phyloP scores from a whole-genome alignment of 176 grass and related monocot genomes.

The Chloris gayana region DNA sequence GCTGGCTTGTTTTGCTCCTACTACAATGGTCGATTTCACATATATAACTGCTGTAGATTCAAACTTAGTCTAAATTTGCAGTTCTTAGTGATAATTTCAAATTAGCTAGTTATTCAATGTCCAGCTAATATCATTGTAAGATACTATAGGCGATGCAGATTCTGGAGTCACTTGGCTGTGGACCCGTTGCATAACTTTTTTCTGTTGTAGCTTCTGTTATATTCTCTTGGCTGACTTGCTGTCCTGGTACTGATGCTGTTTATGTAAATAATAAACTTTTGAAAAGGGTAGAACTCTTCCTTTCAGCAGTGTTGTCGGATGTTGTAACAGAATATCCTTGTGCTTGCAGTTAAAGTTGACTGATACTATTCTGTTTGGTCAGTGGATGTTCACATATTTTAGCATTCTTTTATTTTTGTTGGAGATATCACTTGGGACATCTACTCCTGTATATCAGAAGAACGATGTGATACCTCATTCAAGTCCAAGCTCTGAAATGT shows the following conservation, averaged over 20 bases:
- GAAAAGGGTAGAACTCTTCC: conserved; percentile 10
- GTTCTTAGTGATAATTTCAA: conserved; percentile 40
- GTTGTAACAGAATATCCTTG: background rate
- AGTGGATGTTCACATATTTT: background rate
- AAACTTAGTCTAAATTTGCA: conserved; percentile 27
- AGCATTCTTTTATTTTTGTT: background rate
- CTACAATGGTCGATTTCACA: background rate
- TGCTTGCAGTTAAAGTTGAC: background rate
- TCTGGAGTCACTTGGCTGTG: conserved; percentile 24
- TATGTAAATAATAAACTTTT: conserved; percentile 56
- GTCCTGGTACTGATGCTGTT: conserved; percentile 33
- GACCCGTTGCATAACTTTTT: conserved; percentile 21
- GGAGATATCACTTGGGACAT: background rate
- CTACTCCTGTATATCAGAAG: background rate
- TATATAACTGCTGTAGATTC: conserved; percentile 19
- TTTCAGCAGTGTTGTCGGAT: background rate
- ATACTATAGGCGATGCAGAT: conserved; percentile 40
- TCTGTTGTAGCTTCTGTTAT: conserved; percentile 27
- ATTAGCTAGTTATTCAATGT: conserved; percentile 45
- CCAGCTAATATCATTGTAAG: conserved; percentile 43
- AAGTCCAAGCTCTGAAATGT: too few species aligned
- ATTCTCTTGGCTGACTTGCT: conserved; percentile 36
- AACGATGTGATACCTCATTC: background rate
- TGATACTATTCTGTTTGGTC: background rate
- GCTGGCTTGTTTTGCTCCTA: conserved; percentile 22